These are phyloP conservation scores for Tetraselmis striata DNA, from an alignment of 139 green algal genomes.

Conservation along the genomic window DNA sequence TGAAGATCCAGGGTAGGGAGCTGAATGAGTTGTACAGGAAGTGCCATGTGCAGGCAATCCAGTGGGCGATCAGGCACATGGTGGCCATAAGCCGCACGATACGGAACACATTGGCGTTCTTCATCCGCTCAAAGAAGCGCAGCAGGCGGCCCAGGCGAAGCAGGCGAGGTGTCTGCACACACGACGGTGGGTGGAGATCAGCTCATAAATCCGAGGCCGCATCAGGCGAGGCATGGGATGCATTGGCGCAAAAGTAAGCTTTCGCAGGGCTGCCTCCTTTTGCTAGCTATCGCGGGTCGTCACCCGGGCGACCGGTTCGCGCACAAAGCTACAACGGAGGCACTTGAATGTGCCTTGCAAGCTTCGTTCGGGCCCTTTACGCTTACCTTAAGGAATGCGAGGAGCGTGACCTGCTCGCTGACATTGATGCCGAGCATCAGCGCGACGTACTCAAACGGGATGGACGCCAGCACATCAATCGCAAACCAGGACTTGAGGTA, in stretches of 20 bases:
- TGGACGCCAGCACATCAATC: slow-evolving; percentile 42
- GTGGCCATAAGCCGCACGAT: slow-evolving; percentile 44
- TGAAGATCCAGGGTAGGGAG: not conserved
- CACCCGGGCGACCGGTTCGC: too few species aligned
- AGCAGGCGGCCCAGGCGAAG: slow-evolving; percentile 48
- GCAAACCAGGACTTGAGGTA: slow-evolving; percentile 48
- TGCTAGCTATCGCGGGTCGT: too few species aligned
- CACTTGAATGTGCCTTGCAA: too few species aligned
- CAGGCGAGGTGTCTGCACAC: slow-evolving; percentile 40
- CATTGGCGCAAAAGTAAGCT: too few species aligned
- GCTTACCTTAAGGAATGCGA: slow-evolving; percentile 15
- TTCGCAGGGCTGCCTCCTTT: too few species aligned
- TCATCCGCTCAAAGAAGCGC: slow-evolving; percentile 57
- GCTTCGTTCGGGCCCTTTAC: too few species aligned
- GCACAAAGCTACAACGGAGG: too few species aligned
- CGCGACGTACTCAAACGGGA: slow-evolving; percentile 46
- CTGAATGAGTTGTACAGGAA: slow-evolving; percentile 28
- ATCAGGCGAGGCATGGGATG: too few species aligned
- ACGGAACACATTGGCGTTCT: slow-evolving; percentile 46
- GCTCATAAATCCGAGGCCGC: too few species aligned
- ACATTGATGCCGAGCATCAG: slow-evolving; percentile 21
- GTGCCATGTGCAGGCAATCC: slow-evolving; percentile 44
- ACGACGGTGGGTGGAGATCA: too few species aligned
- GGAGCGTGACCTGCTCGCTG: slow-evolving; percentile 12
- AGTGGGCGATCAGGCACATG: slow-evolving; percentile 52